Base-by-base conservation (phyloP, 192 early-diverging fungal species). In the Blastocladiella britannica region DNA sequence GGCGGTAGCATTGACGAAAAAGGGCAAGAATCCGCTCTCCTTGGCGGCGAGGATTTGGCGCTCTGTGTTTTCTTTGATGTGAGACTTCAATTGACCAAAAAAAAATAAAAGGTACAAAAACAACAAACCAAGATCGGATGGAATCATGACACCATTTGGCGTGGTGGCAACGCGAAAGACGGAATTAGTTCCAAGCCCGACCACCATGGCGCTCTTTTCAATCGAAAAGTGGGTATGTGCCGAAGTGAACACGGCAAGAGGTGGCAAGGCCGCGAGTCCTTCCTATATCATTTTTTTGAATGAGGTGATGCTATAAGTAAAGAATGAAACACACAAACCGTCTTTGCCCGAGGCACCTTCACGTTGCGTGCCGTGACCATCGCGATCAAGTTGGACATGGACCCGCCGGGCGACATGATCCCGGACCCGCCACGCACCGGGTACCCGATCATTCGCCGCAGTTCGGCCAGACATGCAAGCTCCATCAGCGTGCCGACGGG, bases 1-100 rank as follows among this genome's bases (percentile, higher is more conserved):
- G 37, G 82, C 77, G 0, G 87, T 90, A 7, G 79, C 81, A 62
- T 83, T 85, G 62, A 90, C 77, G 60, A 88, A 87, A 56, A 86
- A 87, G 18, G 87, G 87, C 9, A 68, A 67, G 7, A 73, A 73
- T 20, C 73, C 81, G 1, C 57, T 20, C 6, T 58, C 64, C 47
- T 51, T 20, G 15, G 61, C 28, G 5, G 47, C n/a, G 6, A 25
- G 55, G 3, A 58, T 15, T 47, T 47, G 37, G 15, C 15, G 12
- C 4, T 47, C 37, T 47, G n/a, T n/a, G n/a, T n/a, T n/a, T n/a
- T n/a, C n/a, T n/a, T n/a, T n/a, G n/a, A n/a, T n/a, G n/a, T n/a
- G n/a, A n/a, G n/a, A n/a, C n/a, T n/a, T n/a, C n/a, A n/a, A n/a
- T n/a, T n/a, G n/a, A n/a, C n/a, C n/a, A n/a, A n/a, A n/a, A n/a